phyloP scores from a whole-genome alignment of 1,139 yeast genomes.

The Petasospora fabianii region DNA sequence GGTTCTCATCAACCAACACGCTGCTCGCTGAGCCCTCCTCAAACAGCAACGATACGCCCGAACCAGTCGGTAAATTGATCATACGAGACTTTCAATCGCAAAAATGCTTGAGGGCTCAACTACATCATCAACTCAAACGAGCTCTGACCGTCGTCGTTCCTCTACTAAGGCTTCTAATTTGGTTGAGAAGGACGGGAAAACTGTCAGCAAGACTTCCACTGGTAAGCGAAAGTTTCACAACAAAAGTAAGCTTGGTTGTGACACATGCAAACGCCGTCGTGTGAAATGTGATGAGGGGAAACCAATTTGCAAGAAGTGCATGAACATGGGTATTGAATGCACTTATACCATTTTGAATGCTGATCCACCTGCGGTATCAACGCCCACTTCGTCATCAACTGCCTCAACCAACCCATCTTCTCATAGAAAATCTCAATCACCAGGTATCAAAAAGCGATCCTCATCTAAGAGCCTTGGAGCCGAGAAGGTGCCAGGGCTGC shows the following conservation, averaged over 20 bases:
- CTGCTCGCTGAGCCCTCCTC: not conserved
- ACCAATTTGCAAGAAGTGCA: constrained; percentile 78
- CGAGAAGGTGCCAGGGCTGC: not conserved
- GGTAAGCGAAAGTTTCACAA: constrained; percentile 71
- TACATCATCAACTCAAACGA: constrained; percentile 3
- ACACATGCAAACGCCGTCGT: constrained; percentile 81
- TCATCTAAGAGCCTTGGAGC: too few relatives aligned
- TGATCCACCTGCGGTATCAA: not conserved
- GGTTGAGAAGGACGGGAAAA: constrained; percentile 35
- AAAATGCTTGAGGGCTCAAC: too few relatives aligned
- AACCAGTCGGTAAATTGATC: too few relatives aligned
- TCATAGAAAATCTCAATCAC: too few relatives aligned
- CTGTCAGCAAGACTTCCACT: constrained; percentile 38
- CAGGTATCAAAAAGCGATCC: too few relatives aligned
- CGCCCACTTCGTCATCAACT: not conserved
- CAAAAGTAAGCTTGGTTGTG: constrained; percentile 84
- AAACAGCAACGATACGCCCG: not conserved
- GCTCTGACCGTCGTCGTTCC: constrained; percentile 20
- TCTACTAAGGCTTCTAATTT: constrained; percentile 25
- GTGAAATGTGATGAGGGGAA: constrained; percentile 90
- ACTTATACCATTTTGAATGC: constrained; percentile 38
- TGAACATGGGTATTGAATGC: constrained; percentile 73
- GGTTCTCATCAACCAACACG: not conserved
- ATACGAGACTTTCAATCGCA: too few relatives aligned
- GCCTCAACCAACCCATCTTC: too few relatives aligned